A percentile compares a stretch with the other conserved stretches of the same genome.
Evolutionary conservation across 2,329 filamentous ascomycete genomes (phyloP).

Genomic region (Mariannaea elegans): DNA sequence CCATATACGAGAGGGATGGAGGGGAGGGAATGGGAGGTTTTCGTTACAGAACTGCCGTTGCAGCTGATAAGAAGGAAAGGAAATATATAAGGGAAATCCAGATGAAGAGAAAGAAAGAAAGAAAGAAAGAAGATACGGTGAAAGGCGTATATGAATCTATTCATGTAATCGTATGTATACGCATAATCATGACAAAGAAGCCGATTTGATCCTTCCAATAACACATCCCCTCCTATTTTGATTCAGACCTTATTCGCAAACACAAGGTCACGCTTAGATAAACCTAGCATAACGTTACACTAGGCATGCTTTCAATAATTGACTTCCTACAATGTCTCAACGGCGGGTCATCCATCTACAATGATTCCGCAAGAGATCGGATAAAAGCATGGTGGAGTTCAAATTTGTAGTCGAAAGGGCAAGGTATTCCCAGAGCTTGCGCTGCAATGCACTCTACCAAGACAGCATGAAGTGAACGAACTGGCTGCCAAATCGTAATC

Average conservation of each 20-base stretch:
- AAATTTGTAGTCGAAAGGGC: neutral
- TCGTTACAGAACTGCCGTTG: neutral
- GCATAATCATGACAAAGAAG: constrained; percentile 7
- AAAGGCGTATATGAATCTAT: constrained; percentile 28
- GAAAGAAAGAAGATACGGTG: neutral
- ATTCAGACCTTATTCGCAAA: too few species aligned
- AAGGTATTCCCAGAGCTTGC: too few species aligned
- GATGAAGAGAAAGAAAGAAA: neutral
- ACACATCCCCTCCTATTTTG: too few species aligned
- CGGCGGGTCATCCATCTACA: too few species aligned
- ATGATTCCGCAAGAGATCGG: too few species aligned
- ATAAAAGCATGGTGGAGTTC: too few species aligned
- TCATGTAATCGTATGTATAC: constrained; percentile 34
- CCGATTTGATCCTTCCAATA: neutral
- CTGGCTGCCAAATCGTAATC: constrained; percentile 27
- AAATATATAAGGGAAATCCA: neutral
- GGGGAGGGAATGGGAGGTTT: neutral
- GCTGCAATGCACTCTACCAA: too few species aligned
- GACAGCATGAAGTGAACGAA: too few species aligned
- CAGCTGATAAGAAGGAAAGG: neutral
- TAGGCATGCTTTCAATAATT: too few species aligned
- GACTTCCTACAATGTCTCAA: too few species aligned
- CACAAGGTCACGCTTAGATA: too few species aligned
- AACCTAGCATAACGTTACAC: too few species aligned
- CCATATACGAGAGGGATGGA: neutral